Conservation (phyloP, 225 moss, liverwort and hornwort genomes). For the Climacium dendroides region DNA sequence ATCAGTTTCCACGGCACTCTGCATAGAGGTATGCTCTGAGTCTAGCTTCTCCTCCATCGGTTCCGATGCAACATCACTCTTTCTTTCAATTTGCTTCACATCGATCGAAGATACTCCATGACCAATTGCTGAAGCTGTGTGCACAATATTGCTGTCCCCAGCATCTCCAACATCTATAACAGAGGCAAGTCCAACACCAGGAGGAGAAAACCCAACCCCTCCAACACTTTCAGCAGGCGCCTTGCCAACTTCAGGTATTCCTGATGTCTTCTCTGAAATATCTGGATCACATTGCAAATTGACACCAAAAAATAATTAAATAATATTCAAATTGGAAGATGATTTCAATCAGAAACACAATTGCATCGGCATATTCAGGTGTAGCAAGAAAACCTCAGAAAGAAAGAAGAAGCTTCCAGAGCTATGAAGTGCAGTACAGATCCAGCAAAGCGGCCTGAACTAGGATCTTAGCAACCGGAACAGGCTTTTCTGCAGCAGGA, state of each 20-base stretch:
- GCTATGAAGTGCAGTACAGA: conserved; percentile 15
- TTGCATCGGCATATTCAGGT: conserved; percentile 14
- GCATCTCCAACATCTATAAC: conserved; percentile 20
- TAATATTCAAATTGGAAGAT: not conserved
- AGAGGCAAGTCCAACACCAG: conserved; percentile 40
- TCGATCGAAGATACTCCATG: conserved; percentile 7
- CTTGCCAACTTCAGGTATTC: not conserved
- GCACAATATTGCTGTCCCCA: conserved; percentile 25
- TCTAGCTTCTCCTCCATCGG: not conserved
- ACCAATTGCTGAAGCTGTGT: conserved; percentile 20
- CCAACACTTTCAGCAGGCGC: conserved; percentile 19
- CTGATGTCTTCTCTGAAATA: not conserved
- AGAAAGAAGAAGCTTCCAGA: conserved; percentile 26
- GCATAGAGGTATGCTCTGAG: not conserved
- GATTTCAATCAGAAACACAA: not conserved
- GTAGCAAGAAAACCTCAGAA: conserved; percentile 33
- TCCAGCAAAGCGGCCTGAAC: conserved; percentile 32
- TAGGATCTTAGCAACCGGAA: conserved; percentile 21
- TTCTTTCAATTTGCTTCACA: conserved; percentile 3
- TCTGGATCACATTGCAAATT: conserved; percentile 13
- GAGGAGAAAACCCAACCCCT: conserved; percentile 15
- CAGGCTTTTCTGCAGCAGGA: conserved; percentile 17
- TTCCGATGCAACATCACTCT: not conserved
- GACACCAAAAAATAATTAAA: not conserved
- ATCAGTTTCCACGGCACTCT: conserved; percentile 22